Evolutionary conservation across 2,329 filamentous ascomycete genomes (phyloP).

Genomic region (Chaetomium strumarium): DNA sequence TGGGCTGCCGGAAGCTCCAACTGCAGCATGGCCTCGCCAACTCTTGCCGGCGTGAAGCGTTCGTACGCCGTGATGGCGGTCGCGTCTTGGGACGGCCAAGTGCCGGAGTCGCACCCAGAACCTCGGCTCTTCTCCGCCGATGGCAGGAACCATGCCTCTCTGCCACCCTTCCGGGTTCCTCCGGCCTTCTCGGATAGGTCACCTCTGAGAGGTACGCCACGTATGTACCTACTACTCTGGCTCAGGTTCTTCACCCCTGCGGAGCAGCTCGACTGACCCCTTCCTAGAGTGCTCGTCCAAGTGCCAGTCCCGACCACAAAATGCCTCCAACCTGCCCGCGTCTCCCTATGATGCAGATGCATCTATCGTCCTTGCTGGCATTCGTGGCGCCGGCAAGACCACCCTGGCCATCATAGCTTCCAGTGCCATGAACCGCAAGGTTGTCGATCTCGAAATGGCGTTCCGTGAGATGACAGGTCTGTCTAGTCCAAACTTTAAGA

Average conservation of each 20-base stretch:
- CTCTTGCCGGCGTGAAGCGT: slow-evolving; percentile 24
- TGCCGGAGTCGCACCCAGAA: neutral
- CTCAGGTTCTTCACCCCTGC: neutral
- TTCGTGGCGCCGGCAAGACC: slow-evolving; percentile 69
- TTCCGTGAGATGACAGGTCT: slow-evolving; percentile 61
- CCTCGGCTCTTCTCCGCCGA: slow-evolving; percentile 7
- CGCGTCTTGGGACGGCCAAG: slow-evolving; percentile 11
- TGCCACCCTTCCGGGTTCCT: neutral
- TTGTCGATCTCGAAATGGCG: slow-evolving; percentile 62
- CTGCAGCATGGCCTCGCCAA: slow-evolving; percentile 18
- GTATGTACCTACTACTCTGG: neutral
- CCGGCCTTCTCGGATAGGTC: neutral
- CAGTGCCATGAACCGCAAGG: slow-evolving; percentile 59
- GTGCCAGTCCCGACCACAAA: slow-evolving; percentile 15
- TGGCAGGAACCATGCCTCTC: neutral
- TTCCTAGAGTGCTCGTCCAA: slow-evolving; percentile 18
- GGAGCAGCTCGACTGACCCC: neutral
- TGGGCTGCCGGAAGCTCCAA: neutral
- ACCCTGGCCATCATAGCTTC: slow-evolving; percentile 71
- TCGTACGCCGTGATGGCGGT: slow-evolving; percentile 22
- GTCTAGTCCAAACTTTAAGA: slow-evolving; percentile 58
- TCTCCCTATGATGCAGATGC: slow-evolving; percentile 52
- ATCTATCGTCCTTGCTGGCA: slow-evolving; percentile 67
- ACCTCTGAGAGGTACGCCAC: slow-evolving; percentile 5
- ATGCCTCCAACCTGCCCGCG: slow-evolving; percentile 17